Evolutionary conservation across 176 grass and related monocot genomes (phyloP).

Genomic region (maize (Zea mays)): Zm-B73-REFERENCE-NAM-5.0 NC_050099.1:89903501-89904000

Average conservation of each 20-base stretch:
- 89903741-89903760: slow-evolving; percentile 56
- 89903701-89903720: slow-evolving; percentile 55
- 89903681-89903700: slow-evolving; percentile 45
- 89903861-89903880: too few relatives aligned
- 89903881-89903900: too few relatives aligned
- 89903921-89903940: too few relatives aligned
- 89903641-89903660: slow-evolving; percentile 55
- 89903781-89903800: slow-evolving; percentile 74
- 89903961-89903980: too few relatives aligned
- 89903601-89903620: slow-evolving; percentile 88
- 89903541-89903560: slow-evolving; percentile 8
- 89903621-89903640: slow-evolving; percentile 81
- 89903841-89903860: too few relatives aligned
- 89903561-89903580: slow-evolving; percentile 37
- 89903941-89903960: too few relatives aligned
- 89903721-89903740: slow-evolving; percentile 43
- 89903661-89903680: slow-evolving; percentile 53
- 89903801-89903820: slow-evolving; percentile 70
- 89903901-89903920: too few relatives aligned
- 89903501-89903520: too few relatives aligned
- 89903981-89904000: too few relatives aligned
- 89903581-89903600: slow-evolving; percentile 93
- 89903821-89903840: slow-evolving; percentile 40
- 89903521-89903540: not conserved
- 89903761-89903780: slow-evolving; percentile 52